A percentile compares a stretch with the other conserved stretches of the same genome.
These are phyloP conservation scores for Durio zibethinus DNA, from an alignment of 345 rosid species.

Conservation along the genomic window DNA sequence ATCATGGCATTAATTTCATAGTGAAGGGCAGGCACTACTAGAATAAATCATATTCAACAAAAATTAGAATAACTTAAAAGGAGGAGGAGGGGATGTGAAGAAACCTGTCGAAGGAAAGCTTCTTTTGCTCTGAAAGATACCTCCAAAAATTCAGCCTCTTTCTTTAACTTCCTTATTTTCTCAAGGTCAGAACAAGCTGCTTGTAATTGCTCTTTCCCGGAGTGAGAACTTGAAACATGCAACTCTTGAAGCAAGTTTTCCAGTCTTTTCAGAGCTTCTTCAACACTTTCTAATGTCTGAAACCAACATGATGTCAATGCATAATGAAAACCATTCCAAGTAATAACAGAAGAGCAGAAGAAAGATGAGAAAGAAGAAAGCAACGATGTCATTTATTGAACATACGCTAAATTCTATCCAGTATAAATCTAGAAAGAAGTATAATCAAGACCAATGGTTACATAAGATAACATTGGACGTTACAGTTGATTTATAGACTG, in stretches of 20 bases:
- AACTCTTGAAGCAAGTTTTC: slow-evolving; percentile 79
- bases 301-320: slow-evolving; percentile 4
- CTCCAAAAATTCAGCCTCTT: slow-evolving; percentile 97
- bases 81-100: slow-evolving; percentile 15
- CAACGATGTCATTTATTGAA: not conserved
- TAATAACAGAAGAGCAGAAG: slow-evolving; percentile 4
- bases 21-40: not conserved
- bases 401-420: slow-evolving; percentile 4
- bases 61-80: not conserved
- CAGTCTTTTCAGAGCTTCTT: slow-evolving; percentile 75
- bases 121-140: slow-evolving; percentile 97
- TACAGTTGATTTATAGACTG: not conserved
- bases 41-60: not conserved
- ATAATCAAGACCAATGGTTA: not conserved
- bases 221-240: slow-evolving; percentile 65
- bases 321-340: not conserved
- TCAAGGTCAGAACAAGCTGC: slow-evolving; percentile 98
- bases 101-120: slow-evolving; percentile 76
- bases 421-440: slow-evolving; percentile 4
- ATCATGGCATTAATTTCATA: not conserved
- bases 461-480: not conserved
- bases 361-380: not conserved
- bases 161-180: slow-evolving; percentile 92
- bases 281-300: slow-evolving; percentile 92
- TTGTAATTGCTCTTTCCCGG: slow-evolving; percentile 83